phyloP scores from a whole-genome alignment of 2,329 filamentous ascomycete species.

The Diaporthe destruens region DNA sequence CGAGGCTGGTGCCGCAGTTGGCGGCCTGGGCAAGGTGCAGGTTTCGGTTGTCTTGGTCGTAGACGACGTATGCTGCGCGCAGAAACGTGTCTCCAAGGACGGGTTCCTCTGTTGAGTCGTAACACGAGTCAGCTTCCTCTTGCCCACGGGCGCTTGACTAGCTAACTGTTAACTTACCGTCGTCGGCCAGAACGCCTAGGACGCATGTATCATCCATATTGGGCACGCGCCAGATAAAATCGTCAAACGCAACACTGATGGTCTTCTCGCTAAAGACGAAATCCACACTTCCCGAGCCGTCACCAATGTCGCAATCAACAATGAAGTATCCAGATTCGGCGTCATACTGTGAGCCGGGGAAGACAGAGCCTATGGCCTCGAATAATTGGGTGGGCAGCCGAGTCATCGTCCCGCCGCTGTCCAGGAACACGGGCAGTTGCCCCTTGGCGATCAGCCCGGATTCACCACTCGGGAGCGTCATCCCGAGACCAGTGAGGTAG shows the following conservation, averaged over 20 bases:
- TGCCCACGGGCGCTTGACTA: slow-evolving; percentile 31
- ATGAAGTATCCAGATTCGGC: slow-evolving; percentile 57
- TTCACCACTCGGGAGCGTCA: slow-evolving; percentile 44
- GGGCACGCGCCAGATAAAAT: slow-evolving; percentile 61
- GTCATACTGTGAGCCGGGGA: slow-evolving; percentile 56
- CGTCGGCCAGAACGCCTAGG: slow-evolving; percentile 52
- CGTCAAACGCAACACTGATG: slow-evolving; percentile 58
- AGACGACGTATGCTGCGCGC: slow-evolving; percentile 60
- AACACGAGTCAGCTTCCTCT: not conserved
- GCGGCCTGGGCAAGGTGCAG: slow-evolving; percentile 41
- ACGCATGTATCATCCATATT: slow-evolving; percentile 55
- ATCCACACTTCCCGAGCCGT: slow-evolving; percentile 56
- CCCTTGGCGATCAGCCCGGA: slow-evolving; percentile 44
- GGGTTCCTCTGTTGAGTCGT: slow-evolving; percentile 54
- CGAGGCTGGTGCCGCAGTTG: slow-evolving; percentile 36
- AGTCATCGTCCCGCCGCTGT: slow-evolving; percentile 65
- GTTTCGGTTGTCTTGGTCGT: slow-evolving; percentile 58
- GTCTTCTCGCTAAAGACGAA: slow-evolving; percentile 60
- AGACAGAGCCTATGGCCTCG: slow-evolving; percentile 56
- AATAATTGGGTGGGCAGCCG: slow-evolving; percentile 60
- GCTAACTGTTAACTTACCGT: slow-evolving; percentile 7
- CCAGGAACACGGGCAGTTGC: slow-evolving; percentile 53
- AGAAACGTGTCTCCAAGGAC: slow-evolving; percentile 59
- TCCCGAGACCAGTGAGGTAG: slow-evolving; percentile 46
- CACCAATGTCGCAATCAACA: slow-evolving; percentile 57